Evolutionary conservation across 805 yeast genomes (phyloP), one percentile per base, ranked within the genome.

Genomic region (Sugiyamaella floridensis): DNA sequence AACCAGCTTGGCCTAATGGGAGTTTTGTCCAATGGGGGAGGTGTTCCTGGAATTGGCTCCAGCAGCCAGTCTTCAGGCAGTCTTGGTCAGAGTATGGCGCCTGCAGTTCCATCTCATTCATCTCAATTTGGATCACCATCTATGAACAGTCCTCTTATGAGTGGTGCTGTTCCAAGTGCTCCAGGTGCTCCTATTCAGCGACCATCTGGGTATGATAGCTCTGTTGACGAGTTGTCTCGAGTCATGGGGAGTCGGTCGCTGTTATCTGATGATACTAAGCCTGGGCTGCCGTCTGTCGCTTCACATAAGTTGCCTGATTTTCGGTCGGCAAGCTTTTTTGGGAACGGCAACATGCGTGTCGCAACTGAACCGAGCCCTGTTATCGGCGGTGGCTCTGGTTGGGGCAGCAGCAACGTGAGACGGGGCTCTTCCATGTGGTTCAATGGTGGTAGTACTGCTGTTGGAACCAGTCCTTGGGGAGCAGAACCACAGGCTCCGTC

Each of bases 151-250:
- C 29, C 47, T 14, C 22, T 28, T 8, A 12, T 26, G 16, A 15
- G 28, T 22, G 26, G 26, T 22, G 26, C 26, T 22, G 6, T 6
- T 22, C 11, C 29, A 7, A 12, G 12, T n/a, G 15, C 47, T 22
- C 11, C 29, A 7, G 8, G 12, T n/a, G 15, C 47, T 22, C 15
- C 10, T 20, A 22, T 28, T 9, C 47, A 20, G 29, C 47, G 32
- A 15, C 14, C 18, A 16, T 4, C 19, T 16, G 55, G 47, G 11
- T 41, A 45, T 22, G 50, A 54, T 34, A 55, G 49, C 29, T 59
- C 60, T 19, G 55, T 58, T 20, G 60, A 58, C 28, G 60, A 58
- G 47, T 32, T 58, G 18, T 53, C 51, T 22, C 50, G 59, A 16
- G 18, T 53, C 12, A 52, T 59, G 53, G 58, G 59, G 1, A 43